Evolutionary conservation across 805 yeast genomes (phyloP).

Genomic region (Candida hungchunana): DNA sequence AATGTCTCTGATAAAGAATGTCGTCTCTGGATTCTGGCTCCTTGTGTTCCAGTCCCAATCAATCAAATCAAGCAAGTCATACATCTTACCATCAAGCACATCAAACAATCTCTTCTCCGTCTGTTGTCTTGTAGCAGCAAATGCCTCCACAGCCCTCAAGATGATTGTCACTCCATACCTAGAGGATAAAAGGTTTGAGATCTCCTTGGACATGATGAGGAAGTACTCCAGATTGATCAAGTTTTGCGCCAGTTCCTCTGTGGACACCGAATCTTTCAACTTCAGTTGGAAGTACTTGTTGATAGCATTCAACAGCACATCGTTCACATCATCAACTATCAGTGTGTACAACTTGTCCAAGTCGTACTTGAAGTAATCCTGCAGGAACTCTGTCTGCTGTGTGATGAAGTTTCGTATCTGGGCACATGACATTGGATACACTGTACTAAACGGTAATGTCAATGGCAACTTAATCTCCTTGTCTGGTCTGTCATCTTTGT

Average conservation of each 20-base stretch:
- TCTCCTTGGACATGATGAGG: conserved; percentile 65
- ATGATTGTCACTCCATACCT: conserved; percentile 38
- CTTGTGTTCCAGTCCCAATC: conserved; percentile 80
- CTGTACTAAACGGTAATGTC: conserved; percentile 81
- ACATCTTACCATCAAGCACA: conserved; percentile 75
- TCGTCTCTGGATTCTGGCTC: conserved; percentile 53
- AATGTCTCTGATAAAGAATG: conserved; percentile 73
- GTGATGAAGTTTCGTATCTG: conserved; percentile 62
- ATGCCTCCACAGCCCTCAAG: conserved; percentile 49
- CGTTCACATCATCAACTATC: conserved; percentile 59
- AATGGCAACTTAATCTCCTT: conserved; percentile 41
- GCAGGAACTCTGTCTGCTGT: conserved; percentile 60
- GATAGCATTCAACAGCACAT: conserved; percentile 62
- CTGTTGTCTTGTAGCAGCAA: conserved; percentile 54
- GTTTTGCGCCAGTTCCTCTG: conserved; percentile 89
- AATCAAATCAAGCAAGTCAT: conserved; percentile 75
- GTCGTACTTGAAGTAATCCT: conserved; percentile 60
- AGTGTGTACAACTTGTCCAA: conserved; percentile 57
- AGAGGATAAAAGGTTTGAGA: conserved; percentile 36
- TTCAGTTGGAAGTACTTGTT: conserved; percentile 57
- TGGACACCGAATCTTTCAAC: conserved; percentile 59
- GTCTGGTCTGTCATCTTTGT: conserved; percentile 46
- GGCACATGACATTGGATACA: conserved; percentile 83
- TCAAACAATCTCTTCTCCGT: conserved; percentile 81
- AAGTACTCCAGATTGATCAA: conserved; percentile 85